Conservation (phyloP, 441 rosid genomes). For the Aquilaria agallochum region DNA sequence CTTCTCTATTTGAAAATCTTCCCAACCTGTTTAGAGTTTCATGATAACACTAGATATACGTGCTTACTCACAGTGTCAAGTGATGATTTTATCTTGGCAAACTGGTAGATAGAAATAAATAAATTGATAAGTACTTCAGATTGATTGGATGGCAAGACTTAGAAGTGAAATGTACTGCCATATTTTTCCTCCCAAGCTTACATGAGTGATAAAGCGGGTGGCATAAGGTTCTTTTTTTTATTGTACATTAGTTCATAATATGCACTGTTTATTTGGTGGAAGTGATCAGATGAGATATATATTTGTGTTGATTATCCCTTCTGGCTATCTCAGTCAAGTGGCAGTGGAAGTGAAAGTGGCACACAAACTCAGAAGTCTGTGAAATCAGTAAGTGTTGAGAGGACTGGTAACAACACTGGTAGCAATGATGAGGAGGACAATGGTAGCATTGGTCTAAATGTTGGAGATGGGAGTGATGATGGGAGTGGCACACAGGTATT, state of each 20-base stretch:
- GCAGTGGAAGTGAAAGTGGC: slow-evolving; percentile 68
- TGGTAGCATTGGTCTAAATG: slow-evolving; percentile 34
- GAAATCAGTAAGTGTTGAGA: slow-evolving; percentile 36
- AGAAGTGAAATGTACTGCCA: too few species aligned
- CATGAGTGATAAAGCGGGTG: neutral
- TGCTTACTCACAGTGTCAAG: too few species aligned
- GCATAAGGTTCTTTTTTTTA: slow-evolving; percentile 4
- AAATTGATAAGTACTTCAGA: too few species aligned
- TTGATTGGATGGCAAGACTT: too few species aligned
- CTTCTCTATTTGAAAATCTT: neutral
- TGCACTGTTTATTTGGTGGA: too few species aligned
- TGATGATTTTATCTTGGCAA: too few species aligned
- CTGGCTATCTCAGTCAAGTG: slow-evolving; percentile 49
- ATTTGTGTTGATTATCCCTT: neutral
- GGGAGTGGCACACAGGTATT: slow-evolving; percentile 67
- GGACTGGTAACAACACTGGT: slow-evolving; percentile 38
- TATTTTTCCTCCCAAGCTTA: neutral
- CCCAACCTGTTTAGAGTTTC: too few species aligned
- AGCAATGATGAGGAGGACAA: slow-evolving; percentile 42
- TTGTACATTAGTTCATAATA: neutral
- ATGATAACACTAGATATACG: too few species aligned
- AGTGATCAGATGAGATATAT: too few species aligned
- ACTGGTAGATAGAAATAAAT: too few species aligned
- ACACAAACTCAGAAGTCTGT: slow-evolving; percentile 43
- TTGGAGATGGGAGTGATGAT: slow-evolving; percentile 50